These are phyloP conservation scores for Persicaria tinctoria DNA, from an alignment of 148 eudicot genomes.

Conservation along the genomic window DNA sequence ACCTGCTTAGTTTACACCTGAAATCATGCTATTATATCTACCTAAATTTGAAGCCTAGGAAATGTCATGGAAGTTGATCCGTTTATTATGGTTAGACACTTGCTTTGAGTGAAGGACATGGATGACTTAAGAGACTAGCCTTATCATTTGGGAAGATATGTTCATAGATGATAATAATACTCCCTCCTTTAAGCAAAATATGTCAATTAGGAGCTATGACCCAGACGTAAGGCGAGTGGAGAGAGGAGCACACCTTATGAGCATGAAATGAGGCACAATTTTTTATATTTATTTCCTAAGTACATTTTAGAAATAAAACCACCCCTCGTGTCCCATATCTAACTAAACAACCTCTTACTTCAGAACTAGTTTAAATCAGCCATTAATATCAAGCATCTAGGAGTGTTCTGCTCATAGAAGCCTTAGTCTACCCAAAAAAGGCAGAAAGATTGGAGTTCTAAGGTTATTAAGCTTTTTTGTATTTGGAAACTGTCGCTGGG, in stretches of 20 bases:
- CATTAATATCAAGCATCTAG: too few relatives aligned
- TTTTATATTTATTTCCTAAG: background rate
- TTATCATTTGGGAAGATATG: background rate
- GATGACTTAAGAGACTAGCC: background rate
- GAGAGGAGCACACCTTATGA: background rate
- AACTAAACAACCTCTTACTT: too few relatives aligned
- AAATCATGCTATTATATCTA: background rate
- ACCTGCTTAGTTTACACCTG: background rate
- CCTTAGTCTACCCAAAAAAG: too few relatives aligned
- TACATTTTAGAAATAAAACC: background rate
- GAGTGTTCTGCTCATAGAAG: too few relatives aligned
- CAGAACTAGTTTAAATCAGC: too few relatives aligned
- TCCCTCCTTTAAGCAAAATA: background rate
- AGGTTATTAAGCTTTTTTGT: too few relatives aligned
- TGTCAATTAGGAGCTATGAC: background rate
- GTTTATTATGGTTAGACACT: background rate
- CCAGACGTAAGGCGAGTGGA: background rate
- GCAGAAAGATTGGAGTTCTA: too few relatives aligned
- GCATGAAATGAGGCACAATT: background rate
- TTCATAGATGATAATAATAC: background rate
- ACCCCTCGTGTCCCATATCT: too few relatives aligned
- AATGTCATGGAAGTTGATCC: background rate
- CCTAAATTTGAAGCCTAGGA: background rate
- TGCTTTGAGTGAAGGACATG: background rate
- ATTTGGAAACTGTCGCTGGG: too few relatives aligned